Conservation (phyloP, 2,329 filamentous ascomycete species). For the Ascochyta pisi region DNA sequence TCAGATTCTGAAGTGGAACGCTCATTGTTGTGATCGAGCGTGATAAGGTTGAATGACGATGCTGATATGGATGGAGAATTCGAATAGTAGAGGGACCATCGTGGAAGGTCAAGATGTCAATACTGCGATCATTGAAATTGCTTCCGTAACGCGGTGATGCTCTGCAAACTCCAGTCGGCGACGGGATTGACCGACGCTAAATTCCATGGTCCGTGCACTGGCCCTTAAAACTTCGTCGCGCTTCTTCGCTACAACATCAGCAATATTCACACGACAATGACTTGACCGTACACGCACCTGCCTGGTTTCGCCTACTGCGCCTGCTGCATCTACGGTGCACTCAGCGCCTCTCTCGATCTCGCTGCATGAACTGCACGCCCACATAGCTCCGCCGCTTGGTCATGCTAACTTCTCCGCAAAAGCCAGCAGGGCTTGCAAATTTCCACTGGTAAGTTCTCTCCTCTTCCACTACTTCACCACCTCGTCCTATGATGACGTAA, state of each 20-base stretch:
- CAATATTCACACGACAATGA: background rate
- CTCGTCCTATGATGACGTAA: conserved; percentile 83
- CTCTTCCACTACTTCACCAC: conserved; percentile 7
- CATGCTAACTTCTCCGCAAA: conserved; percentile 14
- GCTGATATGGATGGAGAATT: no score
- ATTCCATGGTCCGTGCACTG: background rate
- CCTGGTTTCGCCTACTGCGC: background rate
- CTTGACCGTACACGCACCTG: no score
- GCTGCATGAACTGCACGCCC: background rate
- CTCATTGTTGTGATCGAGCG: no score
- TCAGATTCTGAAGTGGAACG: no score
- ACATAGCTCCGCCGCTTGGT: background rate
- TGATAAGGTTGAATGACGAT: no score
- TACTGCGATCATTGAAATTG: no score
- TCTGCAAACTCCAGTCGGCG: no score
- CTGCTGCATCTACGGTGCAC: background rate
- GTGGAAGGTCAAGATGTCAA: no score
- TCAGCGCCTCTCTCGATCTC: background rate
- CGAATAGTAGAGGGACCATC: no score
- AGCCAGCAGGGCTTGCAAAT: conserved; percentile 8
- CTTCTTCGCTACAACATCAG: conserved; percentile 4
- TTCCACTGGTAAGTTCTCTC: conserved; percentile 31
- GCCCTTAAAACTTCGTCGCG: conserved; percentile 9
- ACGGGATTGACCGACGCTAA: no score
- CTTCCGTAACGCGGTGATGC: no score